Conservation (phyloP, 768 basidiomycete species). For the Lentinula guzmanii region DNA sequence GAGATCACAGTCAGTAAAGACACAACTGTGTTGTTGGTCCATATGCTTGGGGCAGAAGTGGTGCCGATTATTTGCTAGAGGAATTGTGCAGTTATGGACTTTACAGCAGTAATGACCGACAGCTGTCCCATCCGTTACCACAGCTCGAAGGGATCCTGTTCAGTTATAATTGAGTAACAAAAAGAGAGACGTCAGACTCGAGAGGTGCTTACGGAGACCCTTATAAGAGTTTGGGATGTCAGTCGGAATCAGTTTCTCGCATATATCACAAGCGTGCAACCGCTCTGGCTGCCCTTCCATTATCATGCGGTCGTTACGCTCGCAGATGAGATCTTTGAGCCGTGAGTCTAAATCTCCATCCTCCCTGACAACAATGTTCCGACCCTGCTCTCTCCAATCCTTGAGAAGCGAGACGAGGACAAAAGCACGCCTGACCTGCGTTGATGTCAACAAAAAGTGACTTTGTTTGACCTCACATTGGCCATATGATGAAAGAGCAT, state of each 20-base stretch:
- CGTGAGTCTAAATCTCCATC: background rate
- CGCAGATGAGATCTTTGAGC: background rate
- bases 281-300: background rate
- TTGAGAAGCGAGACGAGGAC: background rate
- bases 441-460: background rate
- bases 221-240: background rate
- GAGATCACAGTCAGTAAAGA: constrained; percentile 14
- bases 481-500: background rate
- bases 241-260: background rate
- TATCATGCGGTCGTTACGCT: background rate
- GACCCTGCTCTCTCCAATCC: background rate
- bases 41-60: no score
- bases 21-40: constrained; percentile 9
- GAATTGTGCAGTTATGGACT: constrained; percentile 19
- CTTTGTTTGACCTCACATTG: background rate
- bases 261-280: background rate
- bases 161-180: background rate
- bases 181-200: background rate
- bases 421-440: background rate
- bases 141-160: background rate
- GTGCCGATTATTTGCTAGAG: constrained; percentile 6
- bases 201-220: background rate
- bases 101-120: constrained; percentile 24
- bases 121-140: constrained; percentile 13
- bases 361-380: background rate